Conservation (phyloP, 345 rosid species). For the Sapria himalayana region DNA sequence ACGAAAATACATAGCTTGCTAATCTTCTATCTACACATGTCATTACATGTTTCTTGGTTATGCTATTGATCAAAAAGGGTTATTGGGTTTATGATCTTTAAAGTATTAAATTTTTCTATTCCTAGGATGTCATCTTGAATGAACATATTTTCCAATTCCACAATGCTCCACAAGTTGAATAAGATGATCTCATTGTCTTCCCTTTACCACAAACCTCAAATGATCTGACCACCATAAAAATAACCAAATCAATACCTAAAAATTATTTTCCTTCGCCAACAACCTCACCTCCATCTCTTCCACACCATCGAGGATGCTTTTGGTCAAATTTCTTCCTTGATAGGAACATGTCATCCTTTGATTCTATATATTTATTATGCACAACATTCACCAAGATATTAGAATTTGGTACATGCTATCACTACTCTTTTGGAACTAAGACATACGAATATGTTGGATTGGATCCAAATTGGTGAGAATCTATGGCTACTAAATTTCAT, state of each 20-base stretch:
- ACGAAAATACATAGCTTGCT: neutral
- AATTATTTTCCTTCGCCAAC: neutral
- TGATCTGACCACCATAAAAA: neutral
- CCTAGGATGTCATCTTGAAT: neutral
- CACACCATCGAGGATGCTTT: neutral
- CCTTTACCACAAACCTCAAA: neutral
- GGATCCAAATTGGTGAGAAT: neutral
- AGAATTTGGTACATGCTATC: no score
- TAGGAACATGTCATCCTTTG: neutral
- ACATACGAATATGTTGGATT: neutral
- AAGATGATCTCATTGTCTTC: neutral
- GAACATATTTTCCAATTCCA: conserved; percentile 1
- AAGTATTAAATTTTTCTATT: neutral
- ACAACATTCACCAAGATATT: neutral
- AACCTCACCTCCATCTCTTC: neutral
- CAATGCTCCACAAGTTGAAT: neutral
- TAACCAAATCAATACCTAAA: neutral
- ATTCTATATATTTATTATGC: neutral
- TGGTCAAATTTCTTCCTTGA: neutral
- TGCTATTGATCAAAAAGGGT: neutral
- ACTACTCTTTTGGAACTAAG: neutral
- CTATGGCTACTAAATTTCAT: neutral
- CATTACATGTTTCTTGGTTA: conserved; percentile 1
- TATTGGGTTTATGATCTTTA: neutral
- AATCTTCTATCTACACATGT: neutral